Conservation (phyloP, 1,139 yeast species). For the Geotrichum siamense region DNA sequence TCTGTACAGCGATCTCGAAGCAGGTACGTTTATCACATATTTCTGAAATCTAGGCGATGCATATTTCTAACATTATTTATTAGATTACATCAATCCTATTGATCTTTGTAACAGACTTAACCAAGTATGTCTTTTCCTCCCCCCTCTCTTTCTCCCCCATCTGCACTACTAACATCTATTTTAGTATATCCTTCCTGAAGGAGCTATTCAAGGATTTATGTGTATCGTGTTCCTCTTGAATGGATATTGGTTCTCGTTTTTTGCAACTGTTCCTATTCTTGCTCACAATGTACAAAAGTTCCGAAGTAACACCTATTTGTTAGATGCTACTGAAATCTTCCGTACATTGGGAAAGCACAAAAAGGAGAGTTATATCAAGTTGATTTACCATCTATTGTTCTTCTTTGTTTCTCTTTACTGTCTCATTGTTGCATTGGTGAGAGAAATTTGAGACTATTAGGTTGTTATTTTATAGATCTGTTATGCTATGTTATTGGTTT, state of each 20-base stretch:
- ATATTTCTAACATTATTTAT: not conserved
- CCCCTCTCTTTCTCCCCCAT: no score
- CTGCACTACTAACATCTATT: conserved; percentile 2
- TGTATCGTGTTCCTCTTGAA: conserved; percentile 68
- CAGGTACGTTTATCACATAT: not conserved
- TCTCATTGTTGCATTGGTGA: conserved; percentile 93
- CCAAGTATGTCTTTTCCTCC: conserved; percentile 37
- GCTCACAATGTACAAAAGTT: conserved; percentile 73
- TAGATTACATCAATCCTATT: conserved; percentile 89
- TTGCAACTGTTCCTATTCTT: conserved; percentile 77
- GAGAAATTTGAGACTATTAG: conserved; percentile 33
- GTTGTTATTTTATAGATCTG: no score
- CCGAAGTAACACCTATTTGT: conserved; percentile 52
- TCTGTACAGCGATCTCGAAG: conserved; percentile 78
- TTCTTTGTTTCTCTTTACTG: conserved; percentile 94
- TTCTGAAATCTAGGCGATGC: not conserved
- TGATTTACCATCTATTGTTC: conserved; percentile 84
- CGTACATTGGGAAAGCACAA: conserved; percentile 90
- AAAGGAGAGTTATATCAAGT: conserved; percentile 82
- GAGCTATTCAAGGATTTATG: conserved; percentile 69
- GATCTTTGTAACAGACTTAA: conserved; percentile 91
- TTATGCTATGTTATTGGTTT: no score
- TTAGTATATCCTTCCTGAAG: conserved; percentile 79
- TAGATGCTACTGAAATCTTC: conserved; percentile 97
- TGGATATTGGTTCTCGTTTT: conserved; percentile 90